Conservation (phyloP, 139 green algal species). For the Chlamydomonas eustigma region DNA sequence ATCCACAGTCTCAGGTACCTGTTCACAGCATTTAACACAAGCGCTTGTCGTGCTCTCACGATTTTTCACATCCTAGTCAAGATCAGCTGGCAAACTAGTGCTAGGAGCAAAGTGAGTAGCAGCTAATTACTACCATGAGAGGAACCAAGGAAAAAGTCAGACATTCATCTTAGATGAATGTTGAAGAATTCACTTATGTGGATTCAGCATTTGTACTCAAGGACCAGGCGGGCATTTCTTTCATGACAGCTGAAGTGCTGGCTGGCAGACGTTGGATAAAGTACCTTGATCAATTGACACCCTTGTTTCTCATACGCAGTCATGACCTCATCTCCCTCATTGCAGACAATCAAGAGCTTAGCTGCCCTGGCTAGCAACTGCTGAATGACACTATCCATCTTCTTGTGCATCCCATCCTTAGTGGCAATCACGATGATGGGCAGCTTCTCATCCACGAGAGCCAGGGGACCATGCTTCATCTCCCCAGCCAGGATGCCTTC, state of each 20-base stretch:
- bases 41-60: too few species aligned
- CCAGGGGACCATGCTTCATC: slow-evolving; percentile 98
- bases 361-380: slow-evolving; percentile 79
- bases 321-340: slow-evolving; percentile 57
- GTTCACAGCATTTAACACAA: too few species aligned
- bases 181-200: too few species aligned
- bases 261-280: neutral
- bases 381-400: slow-evolving; percentile 86
- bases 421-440: slow-evolving; percentile 92
- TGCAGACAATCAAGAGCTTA: slow-evolving; percentile 83
- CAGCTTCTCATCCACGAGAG: slow-evolving; percentile 91
- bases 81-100: too few species aligned
- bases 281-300: slow-evolving; percentile 56
- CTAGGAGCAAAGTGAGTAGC: too few species aligned
- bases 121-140: too few species aligned
- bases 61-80: too few species aligned
- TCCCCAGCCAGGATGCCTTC: slow-evolving; percentile 96
- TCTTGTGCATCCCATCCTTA: slow-evolving; percentile 20
- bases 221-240: too few species aligned
- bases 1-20: slow-evolving; percentile 73
- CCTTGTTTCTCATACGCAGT: slow-evolving; percentile 34
- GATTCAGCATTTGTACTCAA: too few species aligned
- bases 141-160: too few species aligned
- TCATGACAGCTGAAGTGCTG: too few species aligned
- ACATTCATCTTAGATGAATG: too few species aligned